These are phyloP conservation scores for Metarhizium guizhouense DNA, from an alignment of 2,329 filamentous ascomycete genomes.

Conservation along the genomic window DNA sequence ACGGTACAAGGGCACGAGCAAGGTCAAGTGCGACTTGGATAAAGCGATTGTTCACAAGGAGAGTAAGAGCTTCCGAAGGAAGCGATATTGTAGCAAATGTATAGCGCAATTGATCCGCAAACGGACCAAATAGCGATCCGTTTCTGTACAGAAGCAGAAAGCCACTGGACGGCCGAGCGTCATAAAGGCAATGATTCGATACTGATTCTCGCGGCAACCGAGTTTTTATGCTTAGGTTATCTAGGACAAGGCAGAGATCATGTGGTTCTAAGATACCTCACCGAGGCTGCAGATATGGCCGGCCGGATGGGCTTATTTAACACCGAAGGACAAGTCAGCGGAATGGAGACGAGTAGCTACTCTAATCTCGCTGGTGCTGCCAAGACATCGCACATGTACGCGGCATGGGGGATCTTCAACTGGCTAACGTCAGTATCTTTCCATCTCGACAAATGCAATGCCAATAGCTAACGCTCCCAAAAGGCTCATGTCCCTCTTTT, in stretches of 20 bases:
- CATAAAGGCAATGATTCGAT: constrained; percentile 13
- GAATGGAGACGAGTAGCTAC: not conserved
- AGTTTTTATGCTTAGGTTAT: constrained; percentile 21
- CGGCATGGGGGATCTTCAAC: constrained; percentile 20
- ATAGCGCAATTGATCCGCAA: constrained; percentile 19
- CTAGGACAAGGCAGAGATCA: constrained; percentile 22
- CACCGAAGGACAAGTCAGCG: not conserved
- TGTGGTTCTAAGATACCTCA: constrained; percentile 17
- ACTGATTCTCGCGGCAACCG: constrained; percentile 18
- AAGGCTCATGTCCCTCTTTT: constrained; percentile 23
- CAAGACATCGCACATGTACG: constrained; percentile 6
- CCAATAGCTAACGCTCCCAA: not conserved
- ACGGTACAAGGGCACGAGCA: no score
- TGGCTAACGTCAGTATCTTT: constrained; percentile 21
- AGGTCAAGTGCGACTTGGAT: no score
- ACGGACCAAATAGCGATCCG: constrained; percentile 10
- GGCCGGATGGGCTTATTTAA: constrained; percentile 16
- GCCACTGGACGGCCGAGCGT: constrained; percentile 13
- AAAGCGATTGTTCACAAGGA: no score
- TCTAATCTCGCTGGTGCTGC: constrained; percentile 10
- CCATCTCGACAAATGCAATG: not conserved
- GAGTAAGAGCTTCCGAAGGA: no score
- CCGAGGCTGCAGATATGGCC: constrained; percentile 17
- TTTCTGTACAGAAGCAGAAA: constrained; percentile 19
- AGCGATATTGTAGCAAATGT: constrained; percentile 22